Percentiles rank a stretch among this genome's conserved stretches.
Evolutionary conservation across 192 early-diverging fungal species (phyloP).

Genomic region (Phycomyces nitens): DNA sequence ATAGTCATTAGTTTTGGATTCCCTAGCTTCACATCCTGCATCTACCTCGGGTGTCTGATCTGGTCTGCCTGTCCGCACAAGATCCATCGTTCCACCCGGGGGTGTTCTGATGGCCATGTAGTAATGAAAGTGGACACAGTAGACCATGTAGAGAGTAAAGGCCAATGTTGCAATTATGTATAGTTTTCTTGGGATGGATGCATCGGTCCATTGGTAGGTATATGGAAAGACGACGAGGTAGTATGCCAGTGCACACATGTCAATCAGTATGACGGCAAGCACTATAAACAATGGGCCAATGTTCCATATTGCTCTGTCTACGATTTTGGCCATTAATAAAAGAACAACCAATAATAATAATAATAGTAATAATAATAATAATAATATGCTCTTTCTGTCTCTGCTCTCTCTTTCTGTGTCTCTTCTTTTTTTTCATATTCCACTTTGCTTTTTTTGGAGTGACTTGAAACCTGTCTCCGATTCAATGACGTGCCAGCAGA

Average conservation of each 20-base stretch:
- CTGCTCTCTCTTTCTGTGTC: too few species aligned
- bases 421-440: too few species aligned
- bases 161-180: slow-evolving; percentile 33
- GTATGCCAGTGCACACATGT: slow-evolving; percentile 39
- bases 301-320: slow-evolving; percentile 41
- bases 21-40: not conserved
- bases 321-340: slow-evolving; percentile 31
- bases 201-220: slow-evolving; percentile 40
- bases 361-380: too few species aligned
- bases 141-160: slow-evolving; percentile 49
- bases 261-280: slow-evolving; percentile 44
- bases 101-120: slow-evolving; percentile 54
- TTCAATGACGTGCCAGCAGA: too few species aligned
- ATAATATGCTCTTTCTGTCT: too few species aligned
- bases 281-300: slow-evolving; percentile 50
- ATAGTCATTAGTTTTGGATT: not conserved
- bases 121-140: slow-evolving; percentile 52
- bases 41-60: not conserved
- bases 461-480: too few species aligned
- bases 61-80: not conserved
- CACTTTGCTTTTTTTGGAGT: too few species aligned
- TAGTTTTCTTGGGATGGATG: slow-evolving; percentile 15
- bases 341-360: too few species aligned
- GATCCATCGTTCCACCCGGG: slow-evolving; percentile 34
- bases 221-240: slow-evolving; percentile 49